These are phyloP conservation scores for Podila horticola DNA, from an alignment of 192 early-diverging fungal genomes.

Conservation along the genomic window DNA sequence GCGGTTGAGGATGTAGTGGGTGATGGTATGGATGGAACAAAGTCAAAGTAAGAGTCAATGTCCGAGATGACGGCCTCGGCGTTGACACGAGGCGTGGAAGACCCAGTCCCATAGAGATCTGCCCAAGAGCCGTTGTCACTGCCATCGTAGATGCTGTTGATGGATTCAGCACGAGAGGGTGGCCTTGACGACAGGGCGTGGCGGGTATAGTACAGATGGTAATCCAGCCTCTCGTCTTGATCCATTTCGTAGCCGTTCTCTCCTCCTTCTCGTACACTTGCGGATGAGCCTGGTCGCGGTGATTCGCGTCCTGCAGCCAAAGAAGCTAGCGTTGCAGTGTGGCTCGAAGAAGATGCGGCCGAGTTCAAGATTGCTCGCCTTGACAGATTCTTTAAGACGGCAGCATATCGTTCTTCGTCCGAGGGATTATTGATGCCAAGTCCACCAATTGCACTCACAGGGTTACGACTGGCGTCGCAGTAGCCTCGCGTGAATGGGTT, in stretches of 20 bases:
- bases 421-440: conserved; percentile 31
- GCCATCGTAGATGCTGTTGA: conserved; percentile 30
- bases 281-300: background rate
- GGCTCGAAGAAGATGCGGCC: conserved; percentile 25
- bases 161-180: conserved; percentile 43
- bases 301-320: conserved; percentile 13
- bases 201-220: conserved; percentile 53
- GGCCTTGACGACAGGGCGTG: conserved; percentile 41
- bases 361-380: conserved; percentile 44
- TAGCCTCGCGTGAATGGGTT: conserved; percentile 60
- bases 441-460: conserved; percentile 37
- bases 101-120: conserved; percentile 4
- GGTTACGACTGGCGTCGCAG: conserved; percentile 37
- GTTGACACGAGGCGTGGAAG: conserved; percentile 37
- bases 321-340: conserved; percentile 12
- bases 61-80: conserved; percentile 46
- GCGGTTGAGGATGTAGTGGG: background rate
- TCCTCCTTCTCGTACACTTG: background rate
- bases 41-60: conserved; percentile 52
- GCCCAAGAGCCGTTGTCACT: conserved; percentile 20
- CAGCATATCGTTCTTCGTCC: conserved; percentile 44
- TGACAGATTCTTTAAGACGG: conserved; percentile 44
- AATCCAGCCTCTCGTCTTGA: conserved; percentile 51
- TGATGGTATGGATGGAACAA: conserved; percentile 13
- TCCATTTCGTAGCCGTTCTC: conserved; percentile 48